Base-by-base conservation (phyloP, 1,284 basidiomycete genomes). In the Ceratobasidium sp. region DNA sequence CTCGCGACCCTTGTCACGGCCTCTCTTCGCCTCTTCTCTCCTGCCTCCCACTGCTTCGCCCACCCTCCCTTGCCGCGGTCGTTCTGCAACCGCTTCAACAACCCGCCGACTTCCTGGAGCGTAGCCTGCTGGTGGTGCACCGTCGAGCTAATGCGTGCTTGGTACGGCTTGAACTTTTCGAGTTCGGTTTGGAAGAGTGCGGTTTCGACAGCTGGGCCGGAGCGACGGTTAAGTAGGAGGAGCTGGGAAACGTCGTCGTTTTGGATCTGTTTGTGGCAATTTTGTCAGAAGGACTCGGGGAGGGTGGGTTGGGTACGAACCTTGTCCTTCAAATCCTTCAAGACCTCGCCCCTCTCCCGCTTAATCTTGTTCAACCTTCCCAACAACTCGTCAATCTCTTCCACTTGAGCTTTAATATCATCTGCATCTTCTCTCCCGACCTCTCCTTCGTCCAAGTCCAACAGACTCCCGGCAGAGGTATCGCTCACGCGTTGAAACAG, bases 231-330 rank as follows among this genome's bases (percentile, higher is more conserved):
- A 68, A 98, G 88, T 1, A 99, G 88, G 0, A 99, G 88, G 0
- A 98, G 85, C 80, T 98, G 95, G 0, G 96, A 98, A 9, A 99
- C 97, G 79, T 99, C 98, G 82, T 99, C 98, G 37, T 87, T 86
- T 88, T 98, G 98, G 59, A 98, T 89, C 94, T 96, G 79, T 1
- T 43, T 58, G 24, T 39, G 6, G 22, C 53, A 61, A 49, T 56
- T 74, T 19, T 68, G 71, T 43, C 8, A 75, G 53, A 19, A 14
- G n/a, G 49, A 22, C 62, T 27, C 49, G 3, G n/a, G 43, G 2
- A 71, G 24, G 46, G 13, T 34, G 9, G n/a, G 29, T 31, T 0
- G 27, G 14, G 31, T 13, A 62, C 75, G 31, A 64, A 92, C 93
- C 87, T 94, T 95, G 61, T 98, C 95, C 81, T 98, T 98, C 62